Evolutionary conservation across 2,329 filamentous ascomycete species (phyloP), one percentile per base, ranked within the genome.

Genomic region (Aspergillus floridensis): DNA sequence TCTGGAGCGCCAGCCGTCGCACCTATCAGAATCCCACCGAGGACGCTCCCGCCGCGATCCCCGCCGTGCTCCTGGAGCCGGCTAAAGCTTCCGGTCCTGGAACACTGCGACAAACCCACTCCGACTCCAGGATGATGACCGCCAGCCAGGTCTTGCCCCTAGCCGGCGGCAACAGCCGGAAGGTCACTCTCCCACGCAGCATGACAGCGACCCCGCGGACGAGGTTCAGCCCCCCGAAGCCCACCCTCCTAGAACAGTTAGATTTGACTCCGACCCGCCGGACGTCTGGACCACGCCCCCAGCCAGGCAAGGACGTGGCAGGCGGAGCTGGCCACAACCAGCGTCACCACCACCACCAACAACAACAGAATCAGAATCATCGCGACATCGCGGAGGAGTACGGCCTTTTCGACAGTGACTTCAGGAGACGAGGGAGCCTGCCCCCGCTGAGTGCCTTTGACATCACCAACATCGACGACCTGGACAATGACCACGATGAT

Each of bases 211-310:
- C 74, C 1, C 74, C 74, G 8, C 70, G 73, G 56, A 76, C 72
- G 32, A 70, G 74, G 38, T 77, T 77, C 55, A 77, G 75, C 51
- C 75, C 74, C 4, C 74, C 74, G 7, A 76, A 75, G 52, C 74
- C 73, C n/a, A 74, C 74, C 32, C 70, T 75, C 11, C 68, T 76
- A 19, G 74, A 76, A 46, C 70, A 74, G 48, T 63, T 75, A 14
- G 74, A 76, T 51, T 63, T 71, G 16, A 76, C 74, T 32, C 74
- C 74, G 22, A 75, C 73, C 24, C 71, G 73, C 16, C 68, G 68
- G 24, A 63, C 66, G 19, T 68, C 69, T 41, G 70, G 69, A n/a
- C 66, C 68, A 29, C 67, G 68, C 47, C 64, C 70, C 16, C 73
- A 72, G 48, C 62, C 63, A 50, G 58, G 53, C 19, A 65, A 63